Percentiles rank a stretch among this genome's conserved stretches.
These are phyloP conservation scores for Podospora bellae-mahoneyi DNA, from an alignment of 495 filamentous ascomycete species.

Conservation along the genomic window DNA sequence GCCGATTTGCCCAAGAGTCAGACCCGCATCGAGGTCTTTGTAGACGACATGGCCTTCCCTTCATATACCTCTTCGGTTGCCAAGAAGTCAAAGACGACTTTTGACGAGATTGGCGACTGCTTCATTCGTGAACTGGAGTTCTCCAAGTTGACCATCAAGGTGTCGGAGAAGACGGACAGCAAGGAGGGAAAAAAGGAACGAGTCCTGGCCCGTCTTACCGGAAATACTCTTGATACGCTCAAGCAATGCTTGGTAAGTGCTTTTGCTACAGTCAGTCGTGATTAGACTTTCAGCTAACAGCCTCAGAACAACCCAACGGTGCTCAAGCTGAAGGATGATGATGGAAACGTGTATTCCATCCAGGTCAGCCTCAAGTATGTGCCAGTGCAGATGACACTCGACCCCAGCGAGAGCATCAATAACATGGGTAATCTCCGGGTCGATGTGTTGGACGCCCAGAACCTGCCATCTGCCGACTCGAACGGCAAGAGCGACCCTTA, in stretches of 20 bases:
- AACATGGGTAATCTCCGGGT: slow-evolving; percentile 93
- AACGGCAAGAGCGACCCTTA: slow-evolving; percentile 97
- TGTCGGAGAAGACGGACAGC: slow-evolving; percentile 70
- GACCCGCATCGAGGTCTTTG: slow-evolving; percentile 79
- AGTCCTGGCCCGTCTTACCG: slow-evolving; percentile 76
- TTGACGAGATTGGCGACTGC: slow-evolving; percentile 90
- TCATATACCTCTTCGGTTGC: slow-evolving; percentile 78
- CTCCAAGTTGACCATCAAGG: slow-evolving; percentile 83
- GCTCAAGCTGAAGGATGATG: slow-evolving; percentile 67
- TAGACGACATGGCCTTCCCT: slow-evolving; percentile 93
- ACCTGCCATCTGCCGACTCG: slow-evolving; percentile 87
- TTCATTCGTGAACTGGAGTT: slow-evolving; percentile 96
- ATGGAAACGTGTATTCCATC: slow-evolving; percentile 75
- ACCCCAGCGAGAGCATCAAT: slow-evolving; percentile 94
- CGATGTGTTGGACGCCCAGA: slow-evolving; percentile 80
- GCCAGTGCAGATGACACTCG: slow-evolving; percentile 87
- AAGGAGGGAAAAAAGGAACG: slow-evolving; percentile 69
- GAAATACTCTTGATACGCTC: slow-evolving; percentile 79
- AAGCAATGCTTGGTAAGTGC: slow-evolving; percentile 74
- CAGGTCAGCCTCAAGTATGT: slow-evolving; percentile 92
- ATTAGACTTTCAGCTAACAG: slow-evolving; percentile 15
- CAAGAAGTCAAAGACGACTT: slow-evolving; percentile 58
- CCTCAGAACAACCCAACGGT: slow-evolving; percentile 79
- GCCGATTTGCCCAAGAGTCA: slow-evolving; percentile 72
- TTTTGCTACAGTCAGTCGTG: not conserved